phyloP scores from a whole-genome alignment of 148 eudicot species.

The Talinum fruticosum region DNA sequence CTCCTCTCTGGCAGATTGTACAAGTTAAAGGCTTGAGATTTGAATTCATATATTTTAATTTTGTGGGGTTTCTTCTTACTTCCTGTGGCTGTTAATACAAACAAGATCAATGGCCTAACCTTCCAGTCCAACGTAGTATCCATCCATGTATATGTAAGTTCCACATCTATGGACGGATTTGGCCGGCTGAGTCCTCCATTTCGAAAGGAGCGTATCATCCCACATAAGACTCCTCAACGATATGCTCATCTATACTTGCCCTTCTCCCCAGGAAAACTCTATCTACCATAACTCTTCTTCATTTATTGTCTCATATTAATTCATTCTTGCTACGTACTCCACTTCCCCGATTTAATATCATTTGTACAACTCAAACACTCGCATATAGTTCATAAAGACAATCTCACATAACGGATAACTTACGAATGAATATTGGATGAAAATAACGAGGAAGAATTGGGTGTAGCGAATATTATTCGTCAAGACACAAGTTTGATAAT shows the following conservation, averaged over 20 bases:
- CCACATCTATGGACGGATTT: not conserved
- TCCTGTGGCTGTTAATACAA: not conserved
- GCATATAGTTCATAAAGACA: no score
- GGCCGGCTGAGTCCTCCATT: not conserved
- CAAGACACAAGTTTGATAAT: not conserved
- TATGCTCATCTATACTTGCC: not conserved
- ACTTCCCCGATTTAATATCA: no score
- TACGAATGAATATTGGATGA: no score
- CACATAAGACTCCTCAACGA: not conserved
- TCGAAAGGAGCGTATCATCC: not conserved
- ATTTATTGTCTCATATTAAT: not conserved
- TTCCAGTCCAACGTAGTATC: not conserved
- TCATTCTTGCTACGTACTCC: no score
- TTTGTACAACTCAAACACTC: no score
- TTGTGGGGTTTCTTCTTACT: not conserved
- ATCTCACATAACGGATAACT: no score
- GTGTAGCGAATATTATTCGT: no score
- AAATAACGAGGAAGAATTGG: no score
- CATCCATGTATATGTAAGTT: not conserved
- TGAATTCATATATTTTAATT: not conserved
- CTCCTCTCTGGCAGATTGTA: not conserved
- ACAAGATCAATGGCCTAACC: not conserved
- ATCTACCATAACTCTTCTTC: constrained; percentile 2
- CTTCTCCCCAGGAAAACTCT: constrained; percentile 1
- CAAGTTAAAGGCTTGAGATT: not conserved